Evolutionary conservation across 371 early-diverging fungal species (phyloP), one percentile per base, ranked within the genome.

Genomic region (Chytridiales sp.): DNA sequence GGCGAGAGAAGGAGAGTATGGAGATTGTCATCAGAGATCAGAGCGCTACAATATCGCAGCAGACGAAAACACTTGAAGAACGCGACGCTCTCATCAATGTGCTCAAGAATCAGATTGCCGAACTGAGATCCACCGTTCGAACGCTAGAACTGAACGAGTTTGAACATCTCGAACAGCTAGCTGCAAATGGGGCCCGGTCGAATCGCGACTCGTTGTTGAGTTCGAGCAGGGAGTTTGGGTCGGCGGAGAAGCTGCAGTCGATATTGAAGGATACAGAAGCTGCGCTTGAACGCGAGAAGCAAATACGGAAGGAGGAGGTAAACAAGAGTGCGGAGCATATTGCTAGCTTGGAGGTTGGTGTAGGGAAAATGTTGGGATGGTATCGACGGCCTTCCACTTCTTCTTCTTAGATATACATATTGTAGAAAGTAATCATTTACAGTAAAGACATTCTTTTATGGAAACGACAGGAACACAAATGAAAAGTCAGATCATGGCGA

Each of bases 11-110:
- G 24, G 54, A 77, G 29, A 81, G 72, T 40, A 59, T 76, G 44
- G 77, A 76, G 40, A 62, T 73, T 44, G 69, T 74, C 1, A 56
- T 64, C 22, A 15, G 70, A 27, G 77, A 78, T 48, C 80, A 80
- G 46, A 26, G 40, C 15, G 22, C 52, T 3, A 32, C 58, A 22
- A 61, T 67, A 21, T 22, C 44, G 13, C 57, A 61, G 54, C 52
- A 48, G 30, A 62, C 62, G 32, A 41, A 47, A 30, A 58, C 56
- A 0, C 31, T 66, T 26, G 61, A 64, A 13, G 68, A 69, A n/a
- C 59, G 58, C 17, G 66, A 73, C 35, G 59, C 30, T 42, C 29
- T 41, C 11, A 42, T 68, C 29, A 60, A 58, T 47, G 52, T 38
- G 39, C 47, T 61, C 13, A 66, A 62, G 66, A 49, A 52, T 19